These are phyloP conservation scores for Lecanoromycetidae sp. DNA, from an alignment of 2,329 filamentous ascomycete species.

Conservation along the genomic window DNA sequence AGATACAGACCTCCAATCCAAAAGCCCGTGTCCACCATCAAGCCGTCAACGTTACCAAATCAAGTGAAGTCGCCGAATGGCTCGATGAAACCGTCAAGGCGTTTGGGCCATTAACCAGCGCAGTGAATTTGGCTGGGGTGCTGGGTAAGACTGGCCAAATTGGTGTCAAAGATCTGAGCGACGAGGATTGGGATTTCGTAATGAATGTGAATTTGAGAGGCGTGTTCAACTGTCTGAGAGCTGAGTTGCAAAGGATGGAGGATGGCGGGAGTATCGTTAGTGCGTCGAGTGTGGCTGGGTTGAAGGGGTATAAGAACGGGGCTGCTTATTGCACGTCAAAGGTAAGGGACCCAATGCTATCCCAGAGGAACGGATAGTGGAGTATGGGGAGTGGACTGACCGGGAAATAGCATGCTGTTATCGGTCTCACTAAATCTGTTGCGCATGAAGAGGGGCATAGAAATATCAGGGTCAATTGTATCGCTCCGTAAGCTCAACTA, in stretches of 20 bases:
- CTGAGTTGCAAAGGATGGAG: slow-evolving; percentile 35
- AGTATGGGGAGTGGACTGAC: neutral
- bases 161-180: slow-evolving; percentile 5
- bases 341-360: slow-evolving; percentile 23
- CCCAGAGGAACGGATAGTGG: neutral
- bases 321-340: slow-evolving; percentile 27
- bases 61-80: slow-evolving; percentile 25
- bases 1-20: slow-evolving; percentile 1
- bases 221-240: slow-evolving; percentile 39
- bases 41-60: slow-evolving; percentile 24
- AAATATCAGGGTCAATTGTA: slow-evolving; percentile 30
- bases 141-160: slow-evolving; percentile 16
- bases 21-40: slow-evolving; percentile 12
- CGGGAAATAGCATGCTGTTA: slow-evolving; percentile 24
- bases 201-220: slow-evolving; percentile 37
- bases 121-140: slow-evolving; percentile 35
- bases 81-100: slow-evolving; percentile 24
- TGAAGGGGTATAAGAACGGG: slow-evolving; percentile 26
- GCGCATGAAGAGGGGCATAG: slow-evolving; percentile 23
- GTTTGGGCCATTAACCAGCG: slow-evolving; percentile 29
- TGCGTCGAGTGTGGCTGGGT: slow-evolving; percentile 32
- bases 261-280: slow-evolving; percentile 48
- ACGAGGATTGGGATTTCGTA: slow-evolving; percentile 20
- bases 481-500: slow-evolving; percentile 33
- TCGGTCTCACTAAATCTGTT: slow-evolving; percentile 23